Conservation (phyloP, 1,284 basidiomycete genomes). For the Phellopilus nigrolimitatus region DNA sequence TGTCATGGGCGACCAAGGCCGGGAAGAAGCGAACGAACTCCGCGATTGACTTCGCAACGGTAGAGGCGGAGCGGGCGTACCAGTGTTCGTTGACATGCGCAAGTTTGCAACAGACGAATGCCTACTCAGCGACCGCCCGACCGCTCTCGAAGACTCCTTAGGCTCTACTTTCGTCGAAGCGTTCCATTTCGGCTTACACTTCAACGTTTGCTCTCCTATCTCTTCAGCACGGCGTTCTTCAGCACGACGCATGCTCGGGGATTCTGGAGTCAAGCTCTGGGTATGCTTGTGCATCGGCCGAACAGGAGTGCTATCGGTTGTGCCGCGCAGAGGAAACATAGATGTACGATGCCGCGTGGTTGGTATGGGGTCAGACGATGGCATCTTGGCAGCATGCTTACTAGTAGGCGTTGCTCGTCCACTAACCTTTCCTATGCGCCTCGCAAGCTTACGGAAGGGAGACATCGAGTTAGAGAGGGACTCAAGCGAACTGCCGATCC, state of each 20-base stretch:
- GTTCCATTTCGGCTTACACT: slow-evolving; percentile 65
- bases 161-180: slow-evolving; percentile 65
- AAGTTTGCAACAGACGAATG: slow-evolving; percentile 27
- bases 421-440: slow-evolving; percentile 46
- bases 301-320: slow-evolving; percentile 48
- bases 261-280: slow-evolving; percentile 64
- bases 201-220: slow-evolving; percentile 40
- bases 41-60: slow-evolving; percentile 63
- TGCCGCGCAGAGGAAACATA: slow-evolving; percentile 42
- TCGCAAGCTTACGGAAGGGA: slow-evolving; percentile 70
- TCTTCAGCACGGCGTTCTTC: slow-evolving; percentile 30
- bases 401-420: slow-evolving; percentile 41
- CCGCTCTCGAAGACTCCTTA: slow-evolving; percentile 43
- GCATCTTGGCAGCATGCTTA: slow-evolving; percentile 39
- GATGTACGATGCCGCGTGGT: slow-evolving; percentile 53
- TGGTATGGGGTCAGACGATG: slow-evolving; percentile 51
- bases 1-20: slow-evolving; percentile 74
- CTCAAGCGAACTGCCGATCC: slow-evolving; percentile 40
- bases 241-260: slow-evolving; percentile 41
- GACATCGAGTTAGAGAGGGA: slow-evolving; percentile 71
- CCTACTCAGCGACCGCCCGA: slow-evolving; percentile 44
- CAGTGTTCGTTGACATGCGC: slow-evolving; percentile 32
- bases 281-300: slow-evolving; percentile 61
- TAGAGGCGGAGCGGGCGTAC: slow-evolving; percentile 37
- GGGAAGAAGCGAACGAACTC: slow-evolving; percentile 65